phyloP scores from a whole-genome alignment of 2,329 filamentous ascomycete species.

The Calonectria pseudoturangicola region DNA sequence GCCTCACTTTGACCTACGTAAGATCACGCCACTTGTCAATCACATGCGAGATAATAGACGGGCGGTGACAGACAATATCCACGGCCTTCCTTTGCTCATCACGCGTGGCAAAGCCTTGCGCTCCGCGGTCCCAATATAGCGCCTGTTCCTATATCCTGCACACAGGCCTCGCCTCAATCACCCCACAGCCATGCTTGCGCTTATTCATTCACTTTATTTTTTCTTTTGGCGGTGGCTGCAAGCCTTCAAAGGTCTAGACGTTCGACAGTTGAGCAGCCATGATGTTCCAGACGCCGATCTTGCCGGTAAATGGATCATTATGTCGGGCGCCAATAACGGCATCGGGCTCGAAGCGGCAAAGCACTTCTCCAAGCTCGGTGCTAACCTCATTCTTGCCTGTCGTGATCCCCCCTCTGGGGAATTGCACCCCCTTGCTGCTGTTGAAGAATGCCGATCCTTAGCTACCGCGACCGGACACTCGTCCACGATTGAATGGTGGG shows the following conservation, averaged over 20 bases:
- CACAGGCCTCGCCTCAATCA: background rate
- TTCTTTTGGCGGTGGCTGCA: conserved; percentile 12
- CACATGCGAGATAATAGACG: conserved; percentile 7
- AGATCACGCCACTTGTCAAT: background rate
- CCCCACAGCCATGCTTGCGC: background rate
- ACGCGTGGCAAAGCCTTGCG: background rate
- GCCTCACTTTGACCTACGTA: conserved; percentile 2
- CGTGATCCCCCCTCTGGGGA: conserved; percentile 29
- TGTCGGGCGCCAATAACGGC: conserved; percentile 33
- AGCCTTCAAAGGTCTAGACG: conserved; percentile 7
- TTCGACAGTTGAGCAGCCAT: background rate
- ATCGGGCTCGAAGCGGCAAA: conserved; percentile 34
- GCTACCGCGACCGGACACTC: conserved; percentile 13
- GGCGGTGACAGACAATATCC: background rate
- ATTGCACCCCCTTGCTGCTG: conserved; percentile 15
- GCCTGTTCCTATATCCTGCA: background rate
- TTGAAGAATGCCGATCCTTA: conserved; percentile 8
- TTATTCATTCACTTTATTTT: conserved; percentile 1
- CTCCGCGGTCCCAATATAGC: background rate
- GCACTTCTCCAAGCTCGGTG: conserved; percentile 23
- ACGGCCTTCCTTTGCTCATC: background rate
- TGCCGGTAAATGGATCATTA: conserved; percentile 29
- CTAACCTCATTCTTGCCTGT: conserved; percentile 30
- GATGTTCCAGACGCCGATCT: conserved; percentile 26
- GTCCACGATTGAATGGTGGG: conserved; percentile 32